Base-by-base conservation (phyloP, 805 yeast genomes). In the Spathaspora passalidarum region DNA sequence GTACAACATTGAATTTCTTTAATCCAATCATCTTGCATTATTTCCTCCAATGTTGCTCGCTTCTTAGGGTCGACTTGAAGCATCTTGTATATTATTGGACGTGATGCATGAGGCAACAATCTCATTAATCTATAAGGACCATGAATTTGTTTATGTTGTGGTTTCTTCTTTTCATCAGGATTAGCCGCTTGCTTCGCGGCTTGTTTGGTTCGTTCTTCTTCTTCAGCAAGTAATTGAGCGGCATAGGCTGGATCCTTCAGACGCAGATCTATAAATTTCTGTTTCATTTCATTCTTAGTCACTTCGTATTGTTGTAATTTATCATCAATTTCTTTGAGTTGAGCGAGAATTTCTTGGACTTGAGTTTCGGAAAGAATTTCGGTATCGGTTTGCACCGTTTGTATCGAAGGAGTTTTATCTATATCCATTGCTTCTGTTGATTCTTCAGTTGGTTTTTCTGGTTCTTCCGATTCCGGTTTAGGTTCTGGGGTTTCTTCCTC, bases 101-200 rank as follows among this genome's bases (percentile, higher is more conserved):
- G 76, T 13, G 94, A 72, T 6, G 92, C 90, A 62, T 87, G 96
- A 4, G 96, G 96, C 32, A 87, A 66, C 42, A 87, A 68, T 65
- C 96, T 78, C 84, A 87, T 80, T 52, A 87, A 68, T 60, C 96
- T 73, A 65, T 87, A 87, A 9, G 94, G 92, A 5, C 96, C 96
- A 56, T 86, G 90, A 19, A 86, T 80, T 50, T 81, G 83, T 54
- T 79, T 80, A 55, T 71, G 76, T 23, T 56, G 53, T n/a, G 63
- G 39, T 29, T 69, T 55, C 52, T 75, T 72, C 49, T 68, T 68
- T 43, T 60, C 34, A 3, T 29, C 10, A 16, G 37, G 36, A n/a
- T 19, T 9, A 9, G 47, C 47, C 9, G 36, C 49, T n/a, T 17
- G 43, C 26, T 9, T 46, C 46, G n/a, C n/a, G 8, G 42, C 36